Base-by-base conservation (phyloP, 805 yeast species). In the Diddensiella santjacobensis region DNA sequence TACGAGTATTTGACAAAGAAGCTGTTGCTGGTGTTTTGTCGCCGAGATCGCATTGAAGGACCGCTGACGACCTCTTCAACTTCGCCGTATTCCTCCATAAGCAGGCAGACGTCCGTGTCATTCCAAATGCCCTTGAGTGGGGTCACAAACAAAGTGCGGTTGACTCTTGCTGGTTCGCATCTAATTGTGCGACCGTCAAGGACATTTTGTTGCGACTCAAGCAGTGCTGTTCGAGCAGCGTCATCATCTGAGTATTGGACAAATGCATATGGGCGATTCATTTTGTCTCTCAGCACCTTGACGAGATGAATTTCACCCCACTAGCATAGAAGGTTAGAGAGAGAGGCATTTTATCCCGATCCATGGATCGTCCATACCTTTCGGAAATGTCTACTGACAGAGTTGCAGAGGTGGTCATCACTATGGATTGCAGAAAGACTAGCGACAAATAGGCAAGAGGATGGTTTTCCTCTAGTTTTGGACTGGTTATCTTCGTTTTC, bases 141-240 rank as follows among this genome's bases (percentile, higher is more conserved):
- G 10, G 80, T 66, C 40, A 88, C 64, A 61, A 79, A 85, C 37
- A 91, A 70, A 11, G 97, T 90, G 54, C 97, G 74, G 66, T 90
- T 91, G 40, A 90, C 96, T 59, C 85, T 82, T 0, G 98, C 98
- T 17, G 82, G 82, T 67, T 91, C 97, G 67, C 96, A 87, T 48
- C 97, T 76, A 39, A 91, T 78, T 2, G 79, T 71, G 62, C 96
- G 75, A 11, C 89, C 95, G 62, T 86, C 80, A 42, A 89, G 66
- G 4, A 71, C 64, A 3, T 87, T 73, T 48, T 82, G 81, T 58
- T 86, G 91, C 8, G 88, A 95, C 51, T 73, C 72, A 17, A 63
- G 66, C 45, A 88, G 74, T 0, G 96, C 96, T 3, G 54, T 61
- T 52, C 74, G 72, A 3, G 95, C 89, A 55, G 84, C 91, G 5